phyloP scores from a whole-genome alignment of 352 stramenopile genomes.

The Phytophthora hybrid region DNA sequence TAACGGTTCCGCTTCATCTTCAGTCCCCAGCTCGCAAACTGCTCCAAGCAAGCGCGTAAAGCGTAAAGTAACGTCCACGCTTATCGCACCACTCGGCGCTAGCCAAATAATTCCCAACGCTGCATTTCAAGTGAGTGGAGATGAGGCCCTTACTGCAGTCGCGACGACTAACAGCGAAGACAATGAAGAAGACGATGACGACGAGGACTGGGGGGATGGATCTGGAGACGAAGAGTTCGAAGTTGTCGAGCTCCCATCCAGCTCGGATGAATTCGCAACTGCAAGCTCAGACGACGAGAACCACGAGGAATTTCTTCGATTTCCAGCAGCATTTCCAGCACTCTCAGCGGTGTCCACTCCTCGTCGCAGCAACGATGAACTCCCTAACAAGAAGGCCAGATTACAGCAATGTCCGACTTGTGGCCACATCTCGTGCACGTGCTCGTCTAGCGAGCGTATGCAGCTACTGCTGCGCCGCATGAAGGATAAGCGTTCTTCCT shows the following conservation, averaged over 20 bases:
- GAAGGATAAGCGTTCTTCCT: conserved; percentile 48
- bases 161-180: conserved; percentile 2
- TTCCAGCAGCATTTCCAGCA: background rate
- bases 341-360: background rate
- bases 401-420: conserved; percentile 47
- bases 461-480: conserved; percentile 50
- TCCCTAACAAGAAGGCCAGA: conserved; percentile 63
- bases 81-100: conserved; percentile 31
- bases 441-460: conserved; percentile 51
- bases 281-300: conserved; percentile 32
- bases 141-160: background rate
- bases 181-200: conserved; percentile 17
- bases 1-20: conserved; percentile 4
- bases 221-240: conserved; percentile 71
- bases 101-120: background rate
- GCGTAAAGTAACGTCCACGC: conserved; percentile 33
- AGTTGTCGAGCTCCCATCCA: conserved; percentile 72
- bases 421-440: conserved; percentile 43
- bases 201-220: conserved; percentile 41
- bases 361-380: conserved; percentile 1
- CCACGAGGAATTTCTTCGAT: conserved; percentile 5
- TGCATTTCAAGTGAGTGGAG: conserved; percentile 2
- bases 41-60: conserved; percentile 20
- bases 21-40: background rate
- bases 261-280: conserved; percentile 51